Evolutionary conservation across 202 grass and related monocot genomes (phyloP), one percentile per base, ranked within the genome.

Genomic region (Dendrocalamus latiflorus): DNA sequence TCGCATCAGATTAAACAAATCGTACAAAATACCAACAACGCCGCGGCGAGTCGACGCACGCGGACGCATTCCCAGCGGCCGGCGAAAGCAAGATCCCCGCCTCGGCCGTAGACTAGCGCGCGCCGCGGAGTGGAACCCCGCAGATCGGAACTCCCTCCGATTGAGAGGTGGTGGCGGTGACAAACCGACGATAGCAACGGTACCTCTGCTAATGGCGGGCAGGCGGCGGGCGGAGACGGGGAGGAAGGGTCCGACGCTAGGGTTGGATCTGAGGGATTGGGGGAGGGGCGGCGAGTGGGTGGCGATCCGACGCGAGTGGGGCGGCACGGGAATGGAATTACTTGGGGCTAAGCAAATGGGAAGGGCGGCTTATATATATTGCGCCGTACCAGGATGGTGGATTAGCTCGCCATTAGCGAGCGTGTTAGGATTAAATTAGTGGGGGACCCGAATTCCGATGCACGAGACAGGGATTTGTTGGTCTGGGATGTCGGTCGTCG

Each of bases 291-390:
- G 82, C 72, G 66, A 73, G 88, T 86, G 83, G 83, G 79, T 74
- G 79, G 88, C 79, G 88, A 90, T 90, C 88, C 88, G 88, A 72
- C 74, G 61, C 39, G 84, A 83, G 83, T 86, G 83, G 88, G 79
- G 54, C 58, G 20, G 18, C 30, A 36, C 11, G 43, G 58, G 78
- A 33, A 17, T 33, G 37, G 44, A 5, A 63, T 44, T 44, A 10
- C 49, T 74, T 65, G 10, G 15, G 2, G 17, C 17, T 6, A 18
- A 56, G 34, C 13, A 7, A 4, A 39, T n/a, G 63, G 63, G 5
- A 66, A 2, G 6, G 0, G 30, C 30, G 30, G 41, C 1, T 2
- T 1, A 33, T 84, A 8, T 71, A 81, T 81, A 37, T 0, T n/a
- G 16, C 9, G 70, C 22, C 43, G 68, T 33, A 3, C 13, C 14